Evolutionary conservation across 1,284 basidiomycete genomes (phyloP).

Genomic region (Naganishia sp.): DNA sequence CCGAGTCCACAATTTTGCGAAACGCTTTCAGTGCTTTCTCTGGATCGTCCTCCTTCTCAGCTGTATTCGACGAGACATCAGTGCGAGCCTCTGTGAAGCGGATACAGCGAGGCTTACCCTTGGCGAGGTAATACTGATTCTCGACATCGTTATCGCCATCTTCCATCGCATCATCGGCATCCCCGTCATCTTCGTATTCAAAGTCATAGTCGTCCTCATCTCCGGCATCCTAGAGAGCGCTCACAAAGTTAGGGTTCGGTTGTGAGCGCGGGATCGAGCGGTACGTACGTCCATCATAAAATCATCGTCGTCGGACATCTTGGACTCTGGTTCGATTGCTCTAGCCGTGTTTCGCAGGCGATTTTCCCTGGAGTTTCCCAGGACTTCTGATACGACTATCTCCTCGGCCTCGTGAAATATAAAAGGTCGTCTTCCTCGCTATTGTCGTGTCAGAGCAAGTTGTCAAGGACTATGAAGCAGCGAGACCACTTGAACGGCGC

Average conservation of each 20-base stretch:
- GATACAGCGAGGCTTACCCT: slow-evolving; percentile 62
- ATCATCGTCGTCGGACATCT: slow-evolving; percentile 54
- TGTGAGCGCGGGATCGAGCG: too few relatives aligned
- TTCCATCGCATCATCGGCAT: slow-evolving; percentile 68
- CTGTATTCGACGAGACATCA: slow-evolving; percentile 55
- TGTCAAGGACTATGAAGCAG: background rate
- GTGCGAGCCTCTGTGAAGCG: background rate
- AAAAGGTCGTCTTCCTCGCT: background rate
- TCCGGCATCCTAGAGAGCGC: slow-evolving; percentile 47
- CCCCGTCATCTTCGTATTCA: slow-evolving; percentile 82
- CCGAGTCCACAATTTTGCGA: slow-evolving; percentile 79
- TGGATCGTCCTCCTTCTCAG: slow-evolving; percentile 86
- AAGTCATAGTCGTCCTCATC: slow-evolving; percentile 83
- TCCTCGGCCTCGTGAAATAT: background rate
- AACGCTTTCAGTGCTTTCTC: slow-evolving; percentile 87
- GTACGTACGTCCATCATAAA: slow-evolving; percentile 55
- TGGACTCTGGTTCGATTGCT: slow-evolving; percentile 4
- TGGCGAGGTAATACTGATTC: slow-evolving; percentile 98
- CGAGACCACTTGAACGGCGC: background rate
- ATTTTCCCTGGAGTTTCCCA: too few relatives aligned
- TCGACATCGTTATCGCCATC: slow-evolving; percentile 88
- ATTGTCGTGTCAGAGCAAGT: too few relatives aligned
- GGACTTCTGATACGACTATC: background rate
- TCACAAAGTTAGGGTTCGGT: too few relatives aligned
- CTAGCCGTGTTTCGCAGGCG: too few relatives aligned